These are phyloP conservation scores for Rachicladosporium sp. DNA, from an alignment of 2,329 filamentous ascomycete species.

Conservation along the genomic window DNA sequence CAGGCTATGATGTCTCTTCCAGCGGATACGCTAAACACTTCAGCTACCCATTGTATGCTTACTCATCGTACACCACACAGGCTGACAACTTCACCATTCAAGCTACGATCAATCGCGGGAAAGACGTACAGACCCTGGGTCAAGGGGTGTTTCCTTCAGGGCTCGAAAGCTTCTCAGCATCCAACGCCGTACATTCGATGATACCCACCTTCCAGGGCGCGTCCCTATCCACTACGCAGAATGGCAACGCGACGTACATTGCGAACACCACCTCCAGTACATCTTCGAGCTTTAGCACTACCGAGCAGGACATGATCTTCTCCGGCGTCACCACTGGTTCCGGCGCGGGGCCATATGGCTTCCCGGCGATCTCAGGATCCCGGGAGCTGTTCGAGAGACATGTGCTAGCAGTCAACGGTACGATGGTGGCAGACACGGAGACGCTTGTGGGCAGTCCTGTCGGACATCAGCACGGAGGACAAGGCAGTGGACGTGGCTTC, in stretches of 20 bases:
- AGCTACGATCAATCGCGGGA: conserved; percentile 37
- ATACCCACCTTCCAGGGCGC: conserved; percentile 24
- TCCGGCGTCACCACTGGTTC: conserved; percentile 27
- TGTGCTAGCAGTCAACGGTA: conserved; percentile 44
- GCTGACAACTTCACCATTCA: conserved; percentile 32
- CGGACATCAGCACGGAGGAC: background rate
- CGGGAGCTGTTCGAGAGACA: conserved; percentile 45
- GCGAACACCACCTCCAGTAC: conserved; percentile 33
- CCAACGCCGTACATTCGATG: background rate
- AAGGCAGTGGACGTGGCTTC: too few species aligned
- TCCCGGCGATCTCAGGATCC: conserved; percentile 7
- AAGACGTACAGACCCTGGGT: conserved; percentile 35
- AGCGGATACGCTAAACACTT: conserved; percentile 34
- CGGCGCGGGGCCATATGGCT: conserved; percentile 2
- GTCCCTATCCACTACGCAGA: conserved; percentile 40
- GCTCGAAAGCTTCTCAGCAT: conserved; percentile 42
- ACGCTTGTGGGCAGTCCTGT: conserved; percentile 13
- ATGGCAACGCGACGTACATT: conserved; percentile 47
- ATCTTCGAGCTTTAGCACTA: conserved; percentile 43
- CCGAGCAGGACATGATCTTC: conserved; percentile 46
- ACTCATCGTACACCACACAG: conserved; percentile 36
- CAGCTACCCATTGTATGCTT: conserved; percentile 49
- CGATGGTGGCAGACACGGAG: conserved; percentile 38
- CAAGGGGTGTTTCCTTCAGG: conserved; percentile 46
- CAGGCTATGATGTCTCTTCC: conserved; percentile 33